Conservation (phyloP, 345 rosid species). For the Gossypium raimondii region DNA sequence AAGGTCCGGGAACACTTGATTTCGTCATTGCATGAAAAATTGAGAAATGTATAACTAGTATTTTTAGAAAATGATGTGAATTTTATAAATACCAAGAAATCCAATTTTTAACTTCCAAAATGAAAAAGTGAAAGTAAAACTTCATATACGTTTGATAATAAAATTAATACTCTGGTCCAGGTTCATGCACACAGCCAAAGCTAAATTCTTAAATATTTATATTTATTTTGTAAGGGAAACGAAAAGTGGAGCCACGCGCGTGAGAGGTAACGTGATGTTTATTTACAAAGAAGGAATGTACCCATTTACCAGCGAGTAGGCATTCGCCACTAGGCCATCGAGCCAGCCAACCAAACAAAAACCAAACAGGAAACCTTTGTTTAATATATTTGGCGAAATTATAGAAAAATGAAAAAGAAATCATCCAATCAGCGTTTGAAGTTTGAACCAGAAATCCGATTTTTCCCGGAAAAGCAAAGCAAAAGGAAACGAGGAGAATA, state of each 20-base stretch:
- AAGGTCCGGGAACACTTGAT: not conserved
- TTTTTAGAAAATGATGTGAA: too few species aligned
- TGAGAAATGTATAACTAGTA: too few species aligned
- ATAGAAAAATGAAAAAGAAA: not conserved
- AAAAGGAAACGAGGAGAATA: not conserved
- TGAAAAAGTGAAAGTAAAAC: not conserved
- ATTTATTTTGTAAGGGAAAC: too few species aligned
- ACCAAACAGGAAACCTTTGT: not conserved
- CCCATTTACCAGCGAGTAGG: not conserved
- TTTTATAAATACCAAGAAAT: too few species aligned
- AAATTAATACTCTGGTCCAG: not conserved
- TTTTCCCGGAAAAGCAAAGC: not conserved
- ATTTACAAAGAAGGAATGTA: not conserved
- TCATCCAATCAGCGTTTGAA: conserved; percentile 12
- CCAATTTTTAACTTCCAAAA: too few species aligned
- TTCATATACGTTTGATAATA: not conserved
- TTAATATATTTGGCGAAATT: not conserved
- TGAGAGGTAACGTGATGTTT: not conserved
- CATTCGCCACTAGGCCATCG: not conserved
- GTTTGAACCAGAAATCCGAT: conserved; percentile 11
- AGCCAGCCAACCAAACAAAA: not conserved
- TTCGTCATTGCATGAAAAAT: not conserved
- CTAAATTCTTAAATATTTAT: not conserved
- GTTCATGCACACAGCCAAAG: conserved; percentile 4
- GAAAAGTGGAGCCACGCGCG: not conserved